Percentiles rank a stretch among this genome's conserved stretches.
Conservation (phyloP, 352 stramenopile species). For the Pythium folliculosum region DNA sequence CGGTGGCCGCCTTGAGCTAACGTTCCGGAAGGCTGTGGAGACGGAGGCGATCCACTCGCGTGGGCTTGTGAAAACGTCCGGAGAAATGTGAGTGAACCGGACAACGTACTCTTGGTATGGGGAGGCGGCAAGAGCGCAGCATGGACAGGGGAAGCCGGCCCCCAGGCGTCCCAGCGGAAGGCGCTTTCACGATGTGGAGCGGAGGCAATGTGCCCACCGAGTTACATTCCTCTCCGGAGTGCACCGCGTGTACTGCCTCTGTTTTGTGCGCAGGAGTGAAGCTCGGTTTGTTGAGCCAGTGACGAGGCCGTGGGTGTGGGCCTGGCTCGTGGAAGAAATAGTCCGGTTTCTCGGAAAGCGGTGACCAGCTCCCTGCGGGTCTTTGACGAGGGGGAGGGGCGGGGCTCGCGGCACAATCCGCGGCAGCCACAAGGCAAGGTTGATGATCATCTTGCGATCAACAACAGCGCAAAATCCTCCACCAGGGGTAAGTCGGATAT, state of each 20-base stretch:
- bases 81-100: neutral
- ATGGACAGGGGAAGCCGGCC: too few relatives aligned
- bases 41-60: neutral
- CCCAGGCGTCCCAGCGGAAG: too few relatives aligned
- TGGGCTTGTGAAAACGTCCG: neutral
- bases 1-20: neutral
- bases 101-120: neutral
- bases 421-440: neutral
- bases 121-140: too few relatives aligned
- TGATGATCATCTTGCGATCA: neutral
- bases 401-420: neutral
- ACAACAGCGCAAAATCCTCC: neutral
- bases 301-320: neutral
- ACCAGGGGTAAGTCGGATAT: neutral
- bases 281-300: neutral
- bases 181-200: neutral
- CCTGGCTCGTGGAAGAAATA: neutral
- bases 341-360: neutral
- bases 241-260: neutral
- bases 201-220: too few relatives aligned
- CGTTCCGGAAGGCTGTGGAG: neutral
- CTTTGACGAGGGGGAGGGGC: neutral
- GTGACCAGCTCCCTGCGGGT: too few relatives aligned
- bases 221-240: too few relatives aligned
- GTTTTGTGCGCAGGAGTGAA: neutral